Evolutionary conservation across 1,139 yeast species (phyloP).

Genomic region (Pneumocystis oryctolagi): DNA sequence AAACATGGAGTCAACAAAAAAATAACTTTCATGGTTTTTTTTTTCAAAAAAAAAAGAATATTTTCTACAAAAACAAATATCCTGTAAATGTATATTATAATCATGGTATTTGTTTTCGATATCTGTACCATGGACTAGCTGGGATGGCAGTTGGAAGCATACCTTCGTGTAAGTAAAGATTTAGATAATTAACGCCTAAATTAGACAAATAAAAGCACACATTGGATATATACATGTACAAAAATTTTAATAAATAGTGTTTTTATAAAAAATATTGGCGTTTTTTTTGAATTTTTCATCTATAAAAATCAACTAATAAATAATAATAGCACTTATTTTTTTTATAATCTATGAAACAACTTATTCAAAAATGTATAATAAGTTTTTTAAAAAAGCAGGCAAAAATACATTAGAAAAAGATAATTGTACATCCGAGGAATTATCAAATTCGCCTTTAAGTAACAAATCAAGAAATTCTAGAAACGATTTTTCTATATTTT

Average conservation of each 20-base stretch:
- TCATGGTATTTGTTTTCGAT: background rate
- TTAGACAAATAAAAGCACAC: background rate
- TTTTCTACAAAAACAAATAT: background rate
- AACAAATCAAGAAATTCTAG: background rate
- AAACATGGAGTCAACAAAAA: conserved; percentile 84
- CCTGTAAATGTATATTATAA: background rate
- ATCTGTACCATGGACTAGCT: conserved; percentile 78
- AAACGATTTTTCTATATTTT: background rate
- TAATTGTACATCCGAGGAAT: background rate
- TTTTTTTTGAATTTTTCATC: background rate
- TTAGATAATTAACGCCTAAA: background rate
- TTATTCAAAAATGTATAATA: background rate
- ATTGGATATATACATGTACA: background rate
- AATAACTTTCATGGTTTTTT: conserved; percentile 56
- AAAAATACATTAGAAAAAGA: background rate
- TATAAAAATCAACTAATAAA: background rate
- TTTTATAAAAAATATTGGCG: background rate
- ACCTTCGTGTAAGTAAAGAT: conserved; percentile 36
- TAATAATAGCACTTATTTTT: background rate
- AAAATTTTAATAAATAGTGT: background rate
- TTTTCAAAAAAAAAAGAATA: background rate
- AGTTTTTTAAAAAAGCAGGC: background rate
- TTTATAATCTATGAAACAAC: background rate
- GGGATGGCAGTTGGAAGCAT: conserved; percentile 91
- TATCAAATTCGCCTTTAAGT: background rate